These are phyloP conservation scores for Coniosporium apollinis DNA, from an alignment of 495 filamentous ascomycete species.

Conservation along the genomic window DNA sequence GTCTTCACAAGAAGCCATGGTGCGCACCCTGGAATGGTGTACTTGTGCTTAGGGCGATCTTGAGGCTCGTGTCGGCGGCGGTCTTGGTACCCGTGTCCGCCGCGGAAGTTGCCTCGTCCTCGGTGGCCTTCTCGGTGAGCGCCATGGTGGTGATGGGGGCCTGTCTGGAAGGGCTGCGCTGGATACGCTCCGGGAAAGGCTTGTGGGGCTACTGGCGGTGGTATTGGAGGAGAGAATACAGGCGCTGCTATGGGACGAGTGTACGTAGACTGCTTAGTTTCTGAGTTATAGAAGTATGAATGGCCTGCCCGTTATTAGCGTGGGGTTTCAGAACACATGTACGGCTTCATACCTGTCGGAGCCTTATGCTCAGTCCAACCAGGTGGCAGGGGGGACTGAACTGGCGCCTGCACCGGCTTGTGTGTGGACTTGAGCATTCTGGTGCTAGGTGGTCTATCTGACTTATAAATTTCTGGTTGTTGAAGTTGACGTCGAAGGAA, in stretches of 20 bases:
- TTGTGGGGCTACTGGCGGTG: too few species aligned
- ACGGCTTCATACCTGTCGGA: constrained; percentile 48
- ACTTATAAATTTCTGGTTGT: too few species aligned
- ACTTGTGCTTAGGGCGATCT: constrained; percentile 70
- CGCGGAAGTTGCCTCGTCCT: constrained; percentile 2
- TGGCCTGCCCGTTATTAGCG: constrained; percentile 57
- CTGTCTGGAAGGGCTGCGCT: not conserved
- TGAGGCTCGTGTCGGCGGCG: constrained; percentile 39
- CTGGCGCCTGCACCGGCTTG: constrained; percentile 24
- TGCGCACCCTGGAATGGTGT: constrained; percentile 58
- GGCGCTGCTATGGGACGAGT: constrained; percentile 41
- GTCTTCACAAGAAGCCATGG: constrained; percentile 93
- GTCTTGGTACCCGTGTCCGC: constrained; percentile 24
- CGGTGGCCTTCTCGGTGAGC: constrained; percentile 5
- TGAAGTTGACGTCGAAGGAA: too few species aligned
- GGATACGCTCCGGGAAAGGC: not conserved
- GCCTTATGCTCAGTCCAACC: constrained; percentile 93
- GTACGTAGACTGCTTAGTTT: constrained; percentile 79
- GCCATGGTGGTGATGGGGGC: not conserved
- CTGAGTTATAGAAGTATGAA: constrained; percentile 75
- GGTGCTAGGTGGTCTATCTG: too few species aligned
- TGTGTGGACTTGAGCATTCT: constrained; percentile 52
- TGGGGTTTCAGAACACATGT: too few species aligned
- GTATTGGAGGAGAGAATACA: constrained; percentile 12
- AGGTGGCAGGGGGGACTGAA: constrained; percentile 40